phyloP scores from a whole-genome alignment of 768 basidiomycete species.

The Lepiota brunneoincarnata region DNA sequence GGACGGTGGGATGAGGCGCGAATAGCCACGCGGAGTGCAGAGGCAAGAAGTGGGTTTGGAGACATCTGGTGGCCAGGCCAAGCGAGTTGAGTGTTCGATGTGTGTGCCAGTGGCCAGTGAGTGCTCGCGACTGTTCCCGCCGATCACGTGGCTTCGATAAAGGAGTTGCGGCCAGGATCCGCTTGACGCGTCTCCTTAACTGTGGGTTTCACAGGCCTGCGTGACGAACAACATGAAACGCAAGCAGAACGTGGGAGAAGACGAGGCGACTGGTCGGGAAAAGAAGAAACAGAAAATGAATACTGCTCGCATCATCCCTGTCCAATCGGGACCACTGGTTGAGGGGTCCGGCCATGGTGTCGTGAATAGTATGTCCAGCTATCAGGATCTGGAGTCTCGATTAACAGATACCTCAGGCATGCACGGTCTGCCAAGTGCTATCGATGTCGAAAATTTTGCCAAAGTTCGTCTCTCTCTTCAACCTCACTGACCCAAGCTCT shows the following conservation, averaged over 20 bases:
- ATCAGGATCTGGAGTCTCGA: not conserved
- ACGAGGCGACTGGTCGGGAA: slow-evolving; percentile 43
- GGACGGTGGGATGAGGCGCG: not conserved
- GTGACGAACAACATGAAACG: slow-evolving; percentile 32
- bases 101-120: not conserved
- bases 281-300: slow-evolving; percentile 70
- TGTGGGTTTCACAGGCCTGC: no score
- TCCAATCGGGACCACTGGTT: slow-evolving; percentile 39
- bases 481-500: not conserved
- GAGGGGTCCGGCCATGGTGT: slow-evolving; percentile 36
- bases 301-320: slow-evolving; percentile 63
- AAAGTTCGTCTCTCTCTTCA: slow-evolving; percentile 48
- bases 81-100: not conserved
- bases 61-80: slow-evolving; percentile 3
- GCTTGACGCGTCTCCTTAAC: not conserved
- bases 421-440: slow-evolving; percentile 60
- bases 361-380: slow-evolving; percentile 26
- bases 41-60: not conserved
- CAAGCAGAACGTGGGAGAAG: slow-evolving; percentile 24
- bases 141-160: slow-evolving; percentile 7
- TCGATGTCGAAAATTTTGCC: slow-evolving; percentile 88
- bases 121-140: slow-evolving; percentile 3
- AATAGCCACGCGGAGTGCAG: not conserved
- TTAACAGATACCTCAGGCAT: slow-evolving; percentile 37
- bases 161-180: not conserved